Base-by-base conservation (phyloP, 2,329 filamentous ascomycete genomes). In the Botrytis fabae region DNA sequence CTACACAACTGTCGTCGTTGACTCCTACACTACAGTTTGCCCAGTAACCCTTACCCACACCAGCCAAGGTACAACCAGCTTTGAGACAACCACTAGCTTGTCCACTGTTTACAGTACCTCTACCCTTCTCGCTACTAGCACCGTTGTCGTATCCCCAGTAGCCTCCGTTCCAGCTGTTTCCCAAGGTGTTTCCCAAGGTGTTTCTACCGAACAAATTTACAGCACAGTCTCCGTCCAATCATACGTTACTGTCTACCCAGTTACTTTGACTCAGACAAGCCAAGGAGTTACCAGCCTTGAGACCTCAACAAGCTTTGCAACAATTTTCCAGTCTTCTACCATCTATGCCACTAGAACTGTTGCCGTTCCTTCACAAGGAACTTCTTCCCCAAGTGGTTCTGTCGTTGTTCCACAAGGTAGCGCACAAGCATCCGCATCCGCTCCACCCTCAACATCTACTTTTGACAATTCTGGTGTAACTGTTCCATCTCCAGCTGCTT, bases 41-140 rank as follows among this genome's bases (percentile, higher is more conserved):
- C 61, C 61, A 63, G 38, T 42, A 42, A 63, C 61, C 20, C 61
- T 63, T 25, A 63, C 61, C 22, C 61, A 63, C 61, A 63, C 61
- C 14, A 63, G 38, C 7, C 25, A 42, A 63, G 61, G 61, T 28
- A 63, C 61, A 25, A 63, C 61, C n/a, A 63, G 61, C 22, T 20
- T 42, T 63, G 61, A 63, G 25, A 63, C 61, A 28, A 63, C 61
- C 61, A 42, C 38, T 25, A 63, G 61, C 61, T 44, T 42, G 38
- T 63, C 61, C 25, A 63, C 61, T 42, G 38, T 63, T 44, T 63
- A 42, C 38, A 42, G 61, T 25, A 63, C 61, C 14, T 63, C 61
- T 5, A 63, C 61, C 42, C 38, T 10, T 42, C 12, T 63, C 18
- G 25, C 14, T 28, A 63, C 61, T 8, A 63, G 38, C 25, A 63